Evolutionary conservation across 2,329 filamentous ascomycete species (phyloP).

Genomic region (Fusarium transvaalense): DNA sequence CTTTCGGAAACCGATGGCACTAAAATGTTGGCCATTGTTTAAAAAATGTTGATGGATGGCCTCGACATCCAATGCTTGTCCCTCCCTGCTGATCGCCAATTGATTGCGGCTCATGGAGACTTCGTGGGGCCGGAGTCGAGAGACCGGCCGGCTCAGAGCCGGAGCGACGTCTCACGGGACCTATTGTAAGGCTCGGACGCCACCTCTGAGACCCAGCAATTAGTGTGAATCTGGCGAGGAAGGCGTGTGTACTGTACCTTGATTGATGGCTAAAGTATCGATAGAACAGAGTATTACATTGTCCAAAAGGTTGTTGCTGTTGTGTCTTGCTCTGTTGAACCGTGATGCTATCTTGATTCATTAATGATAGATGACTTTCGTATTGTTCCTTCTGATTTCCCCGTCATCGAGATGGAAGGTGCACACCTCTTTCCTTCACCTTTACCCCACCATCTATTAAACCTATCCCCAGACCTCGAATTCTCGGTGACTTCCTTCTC

Average conservation of each 20-base stretch:
- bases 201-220: slow-evolving; percentile 26
- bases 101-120: slow-evolving; percentile 41
- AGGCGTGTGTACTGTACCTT: slow-evolving; percentile 18
- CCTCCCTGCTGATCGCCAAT: slow-evolving; percentile 17
- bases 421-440: neutral
- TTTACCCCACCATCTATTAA: slow-evolving; percentile 24
- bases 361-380: neutral
- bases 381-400: neutral
- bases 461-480: slow-evolving; percentile 22
- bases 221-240: slow-evolving; percentile 27
- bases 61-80: slow-evolving; percentile 31
- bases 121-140: slow-evolving; percentile 48
- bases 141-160: slow-evolving; percentile 47
- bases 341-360: neutral
- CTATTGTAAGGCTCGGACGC: slow-evolving; percentile 29
- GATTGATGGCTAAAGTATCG: slow-evolving; percentile 11
- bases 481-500: slow-evolving; percentile 17
- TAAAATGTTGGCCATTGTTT: slow-evolving; percentile 21
- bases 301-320: neutral
- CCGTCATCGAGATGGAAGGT: neutral
- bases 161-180: slow-evolving; percentile 46
- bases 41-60: slow-evolving; percentile 33
- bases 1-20: slow-evolving; percentile 31
- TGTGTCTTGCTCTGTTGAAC: neutral
- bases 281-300: neutral